Evolutionary conservation across 2,329 filamentous ascomycete species (phyloP).

Genomic region (Fusarium mexicanum): DNA sequence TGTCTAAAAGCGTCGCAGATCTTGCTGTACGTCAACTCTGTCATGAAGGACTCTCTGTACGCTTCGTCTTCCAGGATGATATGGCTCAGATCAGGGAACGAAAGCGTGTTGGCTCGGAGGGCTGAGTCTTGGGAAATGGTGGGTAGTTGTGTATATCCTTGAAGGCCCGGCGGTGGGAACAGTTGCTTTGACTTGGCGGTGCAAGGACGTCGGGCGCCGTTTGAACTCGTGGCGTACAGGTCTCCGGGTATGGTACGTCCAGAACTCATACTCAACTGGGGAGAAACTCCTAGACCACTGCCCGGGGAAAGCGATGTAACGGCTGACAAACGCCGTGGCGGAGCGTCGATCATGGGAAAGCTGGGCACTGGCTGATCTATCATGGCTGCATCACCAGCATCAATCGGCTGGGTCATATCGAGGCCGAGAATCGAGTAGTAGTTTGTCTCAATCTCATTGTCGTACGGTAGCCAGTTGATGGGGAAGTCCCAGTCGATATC

Average conservation of each 20-base stretch:
- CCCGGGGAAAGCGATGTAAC: conserved; percentile 1
- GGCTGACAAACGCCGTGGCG: background rate
- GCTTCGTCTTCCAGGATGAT: background rate
- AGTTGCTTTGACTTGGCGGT: conserved; percentile 21
- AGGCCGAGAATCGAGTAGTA: conserved; percentile 25
- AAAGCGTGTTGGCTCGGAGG: background rate
- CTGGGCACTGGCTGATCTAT: background rate
- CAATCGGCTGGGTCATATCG: background rate
- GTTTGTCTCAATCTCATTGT: conserved; percentile 36
- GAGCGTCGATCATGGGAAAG: background rate
- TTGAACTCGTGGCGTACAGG: conserved; percentile 30
- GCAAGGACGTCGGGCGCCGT: conserved; percentile 30
- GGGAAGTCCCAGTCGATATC: conserved; percentile 30
- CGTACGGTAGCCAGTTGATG: conserved; percentile 41
- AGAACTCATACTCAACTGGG: background rate
- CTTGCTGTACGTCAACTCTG: conserved; percentile 2
- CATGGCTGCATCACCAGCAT: background rate
- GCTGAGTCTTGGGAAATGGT: background rate
- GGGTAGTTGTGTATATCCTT: background rate
- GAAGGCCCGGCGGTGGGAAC: background rate
- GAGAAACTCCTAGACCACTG: background rate
- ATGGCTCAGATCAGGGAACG: conserved; percentile 4
- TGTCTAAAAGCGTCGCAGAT: conserved; percentile 8
- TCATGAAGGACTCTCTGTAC: background rate
- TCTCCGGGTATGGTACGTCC: conserved; percentile 7